phyloP scores from a whole-genome alignment of 305 asterid species.

The Fraxinus sp. region DNA sequence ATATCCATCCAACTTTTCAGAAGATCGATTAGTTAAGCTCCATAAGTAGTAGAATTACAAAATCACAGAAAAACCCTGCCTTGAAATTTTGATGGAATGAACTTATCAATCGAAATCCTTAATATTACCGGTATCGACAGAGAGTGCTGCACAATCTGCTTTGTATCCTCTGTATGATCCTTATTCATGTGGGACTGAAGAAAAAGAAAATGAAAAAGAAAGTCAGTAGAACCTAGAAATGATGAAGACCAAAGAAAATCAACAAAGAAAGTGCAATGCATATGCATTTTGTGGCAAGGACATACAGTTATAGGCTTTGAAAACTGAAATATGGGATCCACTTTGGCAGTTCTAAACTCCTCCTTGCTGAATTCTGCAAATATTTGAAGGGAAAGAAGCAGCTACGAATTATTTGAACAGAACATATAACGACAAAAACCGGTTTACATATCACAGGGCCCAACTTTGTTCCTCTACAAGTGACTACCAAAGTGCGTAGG shows the following conservation, averaged over 20 bases:
- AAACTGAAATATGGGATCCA: conserved; percentile 85
- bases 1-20: background rate
- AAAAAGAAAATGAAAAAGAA: conserved; percentile 7
- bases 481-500: background rate
- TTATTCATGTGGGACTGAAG: conserved; percentile 93
- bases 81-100: background rate
- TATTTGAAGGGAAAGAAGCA: conserved; percentile 21
- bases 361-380: conserved; percentile 74
- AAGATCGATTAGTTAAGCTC: background rate
- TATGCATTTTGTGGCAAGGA: conserved; percentile 17
- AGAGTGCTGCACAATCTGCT: conserved; percentile 73
- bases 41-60: conserved; percentile 3
- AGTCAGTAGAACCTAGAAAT: conserved; percentile 12
- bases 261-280: background rate
- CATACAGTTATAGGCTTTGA: conserved; percentile 82
- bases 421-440: background rate
- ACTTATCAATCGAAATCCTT: conserved; percentile 12
- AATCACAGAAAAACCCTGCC: background rate
- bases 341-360: conserved; percentile 65
- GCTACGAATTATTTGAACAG: background rate
- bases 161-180: conserved; percentile 89
- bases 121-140: conserved; percentile 73
- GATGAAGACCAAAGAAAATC: background rate
- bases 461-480: background rate
- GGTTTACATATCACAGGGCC: background rate